A percentile compares a stretch with the other conserved stretches of the same genome.
These are phyloP conservation scores for barrel medic (Medicago truncatula) DNA, from an alignment of 306 rosid species.

Conservation along the genomic window DNA sequence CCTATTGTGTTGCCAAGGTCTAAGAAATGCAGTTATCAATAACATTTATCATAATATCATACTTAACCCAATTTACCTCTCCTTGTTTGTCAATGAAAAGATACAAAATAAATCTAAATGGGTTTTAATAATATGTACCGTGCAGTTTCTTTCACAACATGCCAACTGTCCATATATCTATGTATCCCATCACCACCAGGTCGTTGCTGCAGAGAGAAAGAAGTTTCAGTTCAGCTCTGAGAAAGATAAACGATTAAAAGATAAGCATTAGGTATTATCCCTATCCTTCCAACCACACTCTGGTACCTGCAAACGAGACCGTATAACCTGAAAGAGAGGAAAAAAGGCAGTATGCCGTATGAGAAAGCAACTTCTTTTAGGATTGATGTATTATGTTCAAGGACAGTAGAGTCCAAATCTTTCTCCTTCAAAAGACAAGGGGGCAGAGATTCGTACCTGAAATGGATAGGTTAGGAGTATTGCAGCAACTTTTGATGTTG, in stretches of 20 bases:
- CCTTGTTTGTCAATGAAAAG: constrained; percentile 9
- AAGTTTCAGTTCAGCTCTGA: constrained; percentile 36
- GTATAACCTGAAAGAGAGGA: constrained; percentile 51
- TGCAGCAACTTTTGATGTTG: constrained; percentile 59
- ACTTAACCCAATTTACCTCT: constrained; percentile 14
- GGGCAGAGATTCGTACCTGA: constrained; percentile 59
- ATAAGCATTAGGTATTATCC: constrained; percentile 21
- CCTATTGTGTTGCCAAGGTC: constrained; percentile 1
- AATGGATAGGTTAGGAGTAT: constrained; percentile 87
- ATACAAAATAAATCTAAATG: constrained; percentile 27
- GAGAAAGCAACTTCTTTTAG: constrained; percentile 36
- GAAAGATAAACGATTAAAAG: constrained; percentile 36
- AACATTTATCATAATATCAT: constrained; percentile 2
- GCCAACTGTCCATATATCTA: constrained; percentile 59
- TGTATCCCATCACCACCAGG: constrained; percentile 76
- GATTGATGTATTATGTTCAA: constrained; percentile 40
- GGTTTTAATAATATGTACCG: constrained; percentile 42
- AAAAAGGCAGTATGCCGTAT: constrained; percentile 12
- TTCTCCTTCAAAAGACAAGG: constrained; percentile 26
- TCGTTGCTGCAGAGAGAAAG: constrained; percentile 76
- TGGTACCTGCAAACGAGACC: constrained; percentile 57
- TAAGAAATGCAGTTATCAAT: constrained; percentile 39
- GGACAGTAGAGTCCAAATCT: constrained; percentile 38
- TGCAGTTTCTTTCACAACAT: constrained; percentile 57
- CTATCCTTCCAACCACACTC: constrained; percentile 24